Evolutionary conservation across 2,329 filamentous ascomycete genomes (phyloP).

Genomic region (Nigrospora sphaerica): DNA sequence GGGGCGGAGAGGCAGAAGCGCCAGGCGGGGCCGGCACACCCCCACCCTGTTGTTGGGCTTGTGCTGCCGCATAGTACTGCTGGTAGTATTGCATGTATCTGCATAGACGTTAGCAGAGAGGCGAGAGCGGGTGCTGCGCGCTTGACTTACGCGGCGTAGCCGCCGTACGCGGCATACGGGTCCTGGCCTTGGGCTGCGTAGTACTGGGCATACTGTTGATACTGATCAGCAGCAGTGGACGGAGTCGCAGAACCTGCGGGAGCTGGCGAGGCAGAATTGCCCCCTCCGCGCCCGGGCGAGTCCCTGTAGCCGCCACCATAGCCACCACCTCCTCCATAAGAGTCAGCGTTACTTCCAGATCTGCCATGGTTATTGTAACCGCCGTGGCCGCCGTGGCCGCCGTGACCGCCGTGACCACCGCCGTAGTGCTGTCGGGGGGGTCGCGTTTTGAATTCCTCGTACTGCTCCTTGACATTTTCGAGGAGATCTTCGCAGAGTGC

Average conservation of each 20-base stretch:
- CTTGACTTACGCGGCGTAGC: slow-evolving; percentile 63
- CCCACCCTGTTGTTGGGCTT: slow-evolving; percentile 36
- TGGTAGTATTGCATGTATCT: slow-evolving; percentile 67
- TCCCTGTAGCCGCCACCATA: slow-evolving; percentile 27
- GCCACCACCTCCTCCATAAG: slow-evolving; percentile 14
- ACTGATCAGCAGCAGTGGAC: slow-evolving; percentile 46
- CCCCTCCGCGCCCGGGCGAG: slow-evolving; percentile 27
- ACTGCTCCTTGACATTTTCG: slow-evolving; percentile 78
- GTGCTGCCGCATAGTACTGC: slow-evolving; percentile 55
- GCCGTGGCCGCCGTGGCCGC: slow-evolving; percentile 31
- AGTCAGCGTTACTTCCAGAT: slow-evolving; percentile 21
- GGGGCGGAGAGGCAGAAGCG: slow-evolving; percentile 43
- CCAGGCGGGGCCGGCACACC: slow-evolving; percentile 36
- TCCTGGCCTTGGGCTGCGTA: slow-evolving; percentile 62
- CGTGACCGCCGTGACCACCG: slow-evolving; percentile 31
- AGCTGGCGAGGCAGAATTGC: slow-evolving; percentile 30
- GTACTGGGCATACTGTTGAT: slow-evolving; percentile 80
- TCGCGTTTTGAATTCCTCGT: slow-evolving; percentile 82
- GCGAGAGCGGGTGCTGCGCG: neutral
- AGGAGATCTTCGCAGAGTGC: slow-evolving; percentile 85
- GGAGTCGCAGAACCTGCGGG: slow-evolving; percentile 33
- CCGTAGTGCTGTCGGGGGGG: slow-evolving; percentile 60
- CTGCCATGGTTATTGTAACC: slow-evolving; percentile 23
- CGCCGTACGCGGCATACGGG: slow-evolving; percentile 86
- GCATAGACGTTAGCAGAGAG: slow-evolving; percentile 9